Base-by-base conservation (phyloP, 495 filamentous ascomycete species). In the Hypoxylon lienhwacheense region DNA sequence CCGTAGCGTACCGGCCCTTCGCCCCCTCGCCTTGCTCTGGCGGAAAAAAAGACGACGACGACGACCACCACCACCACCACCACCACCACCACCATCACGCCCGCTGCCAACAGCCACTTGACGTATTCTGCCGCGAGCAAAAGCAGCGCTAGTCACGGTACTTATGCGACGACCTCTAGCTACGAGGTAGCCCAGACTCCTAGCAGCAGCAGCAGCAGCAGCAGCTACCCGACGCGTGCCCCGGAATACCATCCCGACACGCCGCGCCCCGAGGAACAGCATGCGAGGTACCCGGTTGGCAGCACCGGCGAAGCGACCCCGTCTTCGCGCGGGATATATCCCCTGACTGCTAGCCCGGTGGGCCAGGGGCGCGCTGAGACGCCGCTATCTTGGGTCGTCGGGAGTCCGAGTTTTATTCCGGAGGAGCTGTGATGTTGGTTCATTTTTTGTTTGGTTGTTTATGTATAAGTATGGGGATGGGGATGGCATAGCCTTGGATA, bases 131-230 rank as follows among this genome's bases (percentile, higher is more conserved):
- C 24, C 24, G 24, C 24, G 8, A 26, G 24, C 24, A 26, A 26
- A 4, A 8, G 24, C 5, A 4, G 24, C 24, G 24, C 4, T 3
- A 6, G 36, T 8, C 21, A 40, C 10, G 36, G 36, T 19, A 14
- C 59, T 55, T 45, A 35, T 63, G 19, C n/a, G 54, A 44, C 43
- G 20, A n/a, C n/a, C n/a, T n/a, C n/a, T n/a, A n/a, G n/a, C n/a
- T n/a, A n/a, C n/a, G n/a, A n/a, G n/a, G n/a, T n/a, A n/a, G n/a
- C n/a, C n/a, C n/a, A n/a, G n/a, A n/a, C n/a, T n/a, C n/a, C n/a
- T n/a, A n/a, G n/a, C n/a, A n/a, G n/a, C n/a, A n/a, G n/a, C n/a
- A n/a, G n/a, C n/a, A n/a, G n/a, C n/a, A n/a, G n/a, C n/a, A n/a
- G n/a, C n/a, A n/a, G n/a, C n/a, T n/a, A n/a, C n/a, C 26, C 20